Evolutionary conservation across 2,329 filamentous ascomycete species (phyloP), one percentile per base, ranked within the genome.

Genomic region (Sphaerostilbella broomeana): DNA sequence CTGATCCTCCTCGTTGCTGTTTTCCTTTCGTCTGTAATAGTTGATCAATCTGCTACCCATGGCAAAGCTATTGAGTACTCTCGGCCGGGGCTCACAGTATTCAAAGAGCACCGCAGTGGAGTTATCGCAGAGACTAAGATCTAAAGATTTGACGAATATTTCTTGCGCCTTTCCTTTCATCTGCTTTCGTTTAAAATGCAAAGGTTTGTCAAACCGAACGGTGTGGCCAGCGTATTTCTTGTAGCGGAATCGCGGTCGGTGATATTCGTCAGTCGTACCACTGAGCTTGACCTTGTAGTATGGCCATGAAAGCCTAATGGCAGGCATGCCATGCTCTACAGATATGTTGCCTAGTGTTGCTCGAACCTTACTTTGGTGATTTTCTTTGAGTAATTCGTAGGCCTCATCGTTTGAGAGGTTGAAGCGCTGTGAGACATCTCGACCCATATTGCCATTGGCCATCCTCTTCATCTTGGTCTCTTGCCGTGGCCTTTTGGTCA

Each of bases 11-110:
- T 94, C 86, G 22, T 74, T 75, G 18, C 40, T 39, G 28, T 73
- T 70, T 27, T 76, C 77, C 56, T 87, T 84, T 54, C 87, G 87
- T 43, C 89, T 84, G 58, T 95, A 95, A 62, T 97, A 98, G 61
- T 98, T 97, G 68, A 97, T 87, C 43, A 98, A 76, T 38, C 88
- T 84, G 59, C 84, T 94, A 37, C 89, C 89, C 92, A 98, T 98
- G 49, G 90, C 92, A 54, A 95, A 95, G 57, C 94, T 95, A 29
- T 90, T 95, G 46, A 98, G 69, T 44, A 94, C 87, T 8, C 83
- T 84, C 1, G 92, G 92, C 47, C 87, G 83, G 54, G 95, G 88
- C 62, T 98, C 92, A 7, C 87, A 94, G 59, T 98, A 98, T 62
- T 98, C 92, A 22, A 97, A 82, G 11, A 98, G 74, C 5, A 95